Conservation (phyloP, 1,139 yeast species). For the Lodderomyces margitis region DNA sequence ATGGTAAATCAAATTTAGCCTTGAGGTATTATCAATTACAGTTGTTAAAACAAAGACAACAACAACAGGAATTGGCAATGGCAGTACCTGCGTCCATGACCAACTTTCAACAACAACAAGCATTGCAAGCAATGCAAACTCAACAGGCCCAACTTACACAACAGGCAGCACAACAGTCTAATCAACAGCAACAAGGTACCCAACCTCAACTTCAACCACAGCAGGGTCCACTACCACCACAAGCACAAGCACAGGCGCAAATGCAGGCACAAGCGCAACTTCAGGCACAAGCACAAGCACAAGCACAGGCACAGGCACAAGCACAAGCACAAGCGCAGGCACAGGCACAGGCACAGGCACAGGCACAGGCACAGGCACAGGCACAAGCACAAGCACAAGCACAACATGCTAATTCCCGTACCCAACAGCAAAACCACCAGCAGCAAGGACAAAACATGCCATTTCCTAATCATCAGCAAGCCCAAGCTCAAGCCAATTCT, state of each 20-base stretch:
- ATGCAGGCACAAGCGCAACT: constrained; percentile 5
- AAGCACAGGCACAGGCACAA: constrained; percentile 11
- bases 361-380: constrained; percentile 13
- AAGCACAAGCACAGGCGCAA: constrained; percentile 14
- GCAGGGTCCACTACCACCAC: constrained; percentile 12
- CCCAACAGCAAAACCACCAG: constrained; percentile 17
- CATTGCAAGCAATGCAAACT: constrained; percentile 6
- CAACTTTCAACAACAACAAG: constrained; percentile 12
- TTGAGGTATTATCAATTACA: constrained; percentile 73
- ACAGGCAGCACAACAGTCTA: constrained; percentile 11
- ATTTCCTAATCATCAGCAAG: constrained; percentile 14
- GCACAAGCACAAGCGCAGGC: constrained; percentile 7
- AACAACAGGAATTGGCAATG: constrained; percentile 34
- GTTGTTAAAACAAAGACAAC: constrained; percentile 61
- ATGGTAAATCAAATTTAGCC: constrained; percentile 38
- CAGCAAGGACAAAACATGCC: constrained; percentile 11
- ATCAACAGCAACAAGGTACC: constrained; percentile 3
- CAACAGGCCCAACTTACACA: constrained; percentile 14
- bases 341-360: constrained; percentile 6
- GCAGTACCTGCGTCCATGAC: constrained; percentile 37
- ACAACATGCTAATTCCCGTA: constrained; percentile 12
- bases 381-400: constrained; percentile 16
- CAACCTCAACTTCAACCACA: constrained; percentile 12
- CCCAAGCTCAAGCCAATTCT: constrained; percentile 20
- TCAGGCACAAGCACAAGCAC: constrained; percentile 13